Evolutionary conservation across 306 rosid genomes (phyloP), one percentile per base, ranked within the genome.

Genomic region (Vigna angularis): DNA sequence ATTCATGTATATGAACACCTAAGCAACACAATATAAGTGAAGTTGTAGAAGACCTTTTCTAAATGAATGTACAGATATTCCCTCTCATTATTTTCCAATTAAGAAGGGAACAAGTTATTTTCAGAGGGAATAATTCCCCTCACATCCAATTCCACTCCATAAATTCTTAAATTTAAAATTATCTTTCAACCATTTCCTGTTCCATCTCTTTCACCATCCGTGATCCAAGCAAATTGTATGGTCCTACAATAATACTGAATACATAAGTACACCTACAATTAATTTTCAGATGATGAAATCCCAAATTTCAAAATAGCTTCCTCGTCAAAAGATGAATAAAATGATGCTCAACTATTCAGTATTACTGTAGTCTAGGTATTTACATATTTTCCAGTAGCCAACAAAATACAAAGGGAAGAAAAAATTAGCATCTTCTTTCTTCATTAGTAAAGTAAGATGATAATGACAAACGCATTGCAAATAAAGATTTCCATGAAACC

Each of bases 401-500:
- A 65, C 52, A 42, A 51, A 62, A 58, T 66, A 45, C 17, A 66
- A 48, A 42, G 52, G 7, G 14, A 51, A 18, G 74, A 51, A 71
- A 34, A 1, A 34, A 62, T 20, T 12, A 70, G 42, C 52, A 20
- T 53, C 28, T 45, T 4, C 77, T 2, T 32, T 62, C 63, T 49
- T 11, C 77, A 49, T 42, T 51, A 8, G 28, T 24, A 48, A 74
- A 49, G 56, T 58, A 59, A 44, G 15, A 63, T 16, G 34, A 55
- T 47, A 17, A 5, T 6, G 4, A 72, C 13, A 40, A 53, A 24
- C 36, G 7, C 3, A 38, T 45, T 51, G 34, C 62, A 38, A 63
- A 24, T 44, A 73, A 76, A 44, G 28, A 73, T 45, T 50, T 74
- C 24, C 6, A 44, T 49, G 53, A 56, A 78, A 73, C 70, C 69